Evolutionary conservation across 208 protist genomes (phyloP), one percentile per base, ranked within the genome.

Genomic region (Histomonas meleagridis): DNA sequence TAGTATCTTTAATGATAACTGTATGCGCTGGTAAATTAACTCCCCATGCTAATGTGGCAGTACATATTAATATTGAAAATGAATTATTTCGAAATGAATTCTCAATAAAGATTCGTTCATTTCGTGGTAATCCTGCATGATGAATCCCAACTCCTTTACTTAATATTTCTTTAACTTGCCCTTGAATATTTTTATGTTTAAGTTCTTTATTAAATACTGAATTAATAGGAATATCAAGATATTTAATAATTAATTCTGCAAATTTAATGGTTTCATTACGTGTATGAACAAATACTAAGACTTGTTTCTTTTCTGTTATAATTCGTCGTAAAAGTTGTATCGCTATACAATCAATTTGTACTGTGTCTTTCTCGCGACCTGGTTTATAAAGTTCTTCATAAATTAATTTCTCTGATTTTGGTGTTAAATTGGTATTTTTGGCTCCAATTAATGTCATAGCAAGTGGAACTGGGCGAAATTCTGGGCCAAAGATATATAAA

Each of bases 1-100:
- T 97, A 1, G 98, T 99, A 32, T 98, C 98, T 93, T 99, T 99
- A 93, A 99, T 99, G 92, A 99, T 99, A 35, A 99, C 98, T 23
- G 96, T 97, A 93, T 99, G 98, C 3, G 98, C 98, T 0, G 99
- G 99, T 57, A 99, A 92, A 94, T 99, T 99, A 0, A 99, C 98
- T 93, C 99, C 99, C 98, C 99, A 99, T 23, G 99, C 98, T 0
- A 99, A 95, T 26, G 99, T 99, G 0, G 98, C 97, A 0, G 99
- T 99, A 79, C 97, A 99, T 21, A 99, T 96, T 0, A 99, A 95
- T 18, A 95, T 93, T 91, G 97, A 95, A 46, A 99, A 94, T 95
- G 97, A 96, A 23, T 97, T 94, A 12, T 95, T 95, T 0, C 93
- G 96, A 94, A 99, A 99, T 21, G 99, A 95, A 57, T 96, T 94